Conservation (phyloP, 345 rosid genomes). For the Nephelium lappaceum region DNA sequence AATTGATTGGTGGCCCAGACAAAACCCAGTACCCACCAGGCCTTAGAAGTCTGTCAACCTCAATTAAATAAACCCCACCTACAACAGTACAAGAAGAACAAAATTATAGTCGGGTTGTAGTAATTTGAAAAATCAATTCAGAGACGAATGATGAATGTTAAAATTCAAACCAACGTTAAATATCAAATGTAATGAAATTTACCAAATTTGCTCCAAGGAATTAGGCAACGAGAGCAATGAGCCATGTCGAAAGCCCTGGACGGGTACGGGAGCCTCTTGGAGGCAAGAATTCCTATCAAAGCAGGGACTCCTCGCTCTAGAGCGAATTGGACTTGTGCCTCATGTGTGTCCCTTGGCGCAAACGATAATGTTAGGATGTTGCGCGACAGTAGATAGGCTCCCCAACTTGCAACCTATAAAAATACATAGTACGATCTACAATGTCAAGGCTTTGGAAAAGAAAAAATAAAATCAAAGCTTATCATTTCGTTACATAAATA, state of each 20-base stretch:
- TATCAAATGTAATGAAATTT: background rate
- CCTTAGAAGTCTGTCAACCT: conserved; percentile 64
- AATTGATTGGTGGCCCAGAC: conserved; percentile 71
- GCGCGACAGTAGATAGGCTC: conserved; percentile 58
- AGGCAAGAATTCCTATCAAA: conserved; percentile 56
- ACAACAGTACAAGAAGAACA: background rate
- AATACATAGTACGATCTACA: background rate
- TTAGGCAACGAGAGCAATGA: conserved; percentile 80
- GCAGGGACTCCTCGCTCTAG: conserved; percentile 82
- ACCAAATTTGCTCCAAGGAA: conserved; percentile 65
- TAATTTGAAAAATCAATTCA: no score
- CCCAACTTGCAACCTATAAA: conserved; percentile 71
- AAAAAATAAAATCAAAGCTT: no score
- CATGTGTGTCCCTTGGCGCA: conserved; percentile 75
- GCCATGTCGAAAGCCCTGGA: conserved; percentile 75
- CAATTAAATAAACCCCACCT: conserved; percentile 64
- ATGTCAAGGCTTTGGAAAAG: background rate
- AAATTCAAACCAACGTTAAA: no score
- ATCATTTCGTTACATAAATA: no score
- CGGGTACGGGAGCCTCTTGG: conserved; percentile 66
- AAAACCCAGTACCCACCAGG: conserved; percentile 81
- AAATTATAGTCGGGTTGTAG: no score
- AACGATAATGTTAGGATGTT: conserved; percentile 57
- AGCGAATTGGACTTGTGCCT: conserved; percentile 76
- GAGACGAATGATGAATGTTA: no score